Percentiles rank a stretch among this genome's conserved stretches.
phyloP scores from a whole-genome alignment of 225 moss, liverwort and hornwort genomes.

The Polytrichum commune region DNA sequence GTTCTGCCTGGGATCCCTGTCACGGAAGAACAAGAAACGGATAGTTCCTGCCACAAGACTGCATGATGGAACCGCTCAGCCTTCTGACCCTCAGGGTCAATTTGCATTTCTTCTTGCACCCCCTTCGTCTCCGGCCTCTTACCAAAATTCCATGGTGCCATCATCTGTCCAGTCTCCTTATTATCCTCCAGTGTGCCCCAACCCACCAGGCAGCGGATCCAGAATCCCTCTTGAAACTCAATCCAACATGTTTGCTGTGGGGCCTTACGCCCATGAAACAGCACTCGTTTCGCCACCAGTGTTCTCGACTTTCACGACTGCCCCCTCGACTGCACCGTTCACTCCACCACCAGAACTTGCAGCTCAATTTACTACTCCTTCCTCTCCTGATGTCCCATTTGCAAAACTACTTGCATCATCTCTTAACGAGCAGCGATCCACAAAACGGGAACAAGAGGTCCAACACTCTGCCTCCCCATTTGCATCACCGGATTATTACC shows the following conservation, averaged over 20 bases:
- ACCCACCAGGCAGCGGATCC: constrained; percentile 57
- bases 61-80: constrained; percentile 37
- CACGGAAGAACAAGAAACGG: constrained; percentile 59
- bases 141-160: constrained; percentile 87
- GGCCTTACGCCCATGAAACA: constrained; percentile 99
- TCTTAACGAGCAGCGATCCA: constrained; percentile 61
- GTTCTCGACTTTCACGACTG: constrained; percentile 93
- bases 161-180: constrained; percentile 88
- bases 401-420: constrained; percentile 87
- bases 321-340: constrained; percentile 97
- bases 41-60: constrained; percentile 50
- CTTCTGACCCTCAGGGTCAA: constrained; percentile 59
- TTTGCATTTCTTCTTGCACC: constrained; percentile 92
- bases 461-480: constrained; percentile 88
- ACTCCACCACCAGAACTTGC: constrained; percentile 98
- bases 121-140: constrained; percentile 95
- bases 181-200: constrained; percentile 56
- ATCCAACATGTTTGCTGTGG: constrained; percentile 93
- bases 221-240: constrained; percentile 79
- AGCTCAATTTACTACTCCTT: constrained; percentile 85
- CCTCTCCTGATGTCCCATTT: constrained; percentile 97
- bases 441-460: constrained; percentile 65
- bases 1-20: constrained; percentile 49
- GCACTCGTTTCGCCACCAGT: constrained; percentile 97
- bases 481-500: constrained; percentile 84